These are phyloP conservation scores for Musa balbisiana DNA, from an alignment of 202 grass and related monocot species.

Conservation along the genomic window DNA sequence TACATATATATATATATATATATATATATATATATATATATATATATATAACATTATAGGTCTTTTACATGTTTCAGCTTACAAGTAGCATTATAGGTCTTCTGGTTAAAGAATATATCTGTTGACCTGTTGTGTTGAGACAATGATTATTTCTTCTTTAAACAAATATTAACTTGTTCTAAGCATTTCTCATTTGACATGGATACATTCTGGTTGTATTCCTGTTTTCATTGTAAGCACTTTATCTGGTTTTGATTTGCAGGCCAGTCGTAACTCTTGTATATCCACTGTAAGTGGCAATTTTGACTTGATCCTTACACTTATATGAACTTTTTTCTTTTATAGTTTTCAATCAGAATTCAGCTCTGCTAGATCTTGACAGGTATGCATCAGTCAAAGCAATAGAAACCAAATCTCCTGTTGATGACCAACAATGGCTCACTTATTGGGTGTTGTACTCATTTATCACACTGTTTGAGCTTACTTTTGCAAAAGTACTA, in stretches of 20 bases:
- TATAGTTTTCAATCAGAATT: not conserved
- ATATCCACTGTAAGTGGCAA: slow-evolving; percentile 22
- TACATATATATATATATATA: no score
- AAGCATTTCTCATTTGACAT: not conserved
- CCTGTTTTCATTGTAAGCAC: not conserved
- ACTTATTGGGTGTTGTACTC: slow-evolving; percentile 30
- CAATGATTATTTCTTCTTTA: not conserved
- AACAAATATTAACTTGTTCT: not conserved
- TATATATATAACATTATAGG: no score
- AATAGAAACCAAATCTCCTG: slow-evolving; percentile 31
- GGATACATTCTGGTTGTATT: not conserved
- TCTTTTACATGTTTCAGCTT: no score
- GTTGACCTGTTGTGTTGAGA: not conserved
- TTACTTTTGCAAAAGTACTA: slow-evolving; percentile 20
- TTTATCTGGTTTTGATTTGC: not conserved
- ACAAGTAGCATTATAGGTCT: no score
- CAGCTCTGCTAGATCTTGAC: not conserved
- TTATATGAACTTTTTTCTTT: not conserved
- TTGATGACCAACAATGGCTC: slow-evolving; percentile 28
- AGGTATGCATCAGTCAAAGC: slow-evolving; percentile 29
- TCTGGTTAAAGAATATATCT: not conserved
- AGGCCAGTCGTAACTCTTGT: slow-evolving; percentile 23
- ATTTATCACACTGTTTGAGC: slow-evolving; percentile 25
- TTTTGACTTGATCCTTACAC: not conserved
- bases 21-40: no score